Evolutionary conservation across 2,329 filamentous ascomycete species (phyloP).

Genomic region (Ophiostoma angusticollis): DNA sequence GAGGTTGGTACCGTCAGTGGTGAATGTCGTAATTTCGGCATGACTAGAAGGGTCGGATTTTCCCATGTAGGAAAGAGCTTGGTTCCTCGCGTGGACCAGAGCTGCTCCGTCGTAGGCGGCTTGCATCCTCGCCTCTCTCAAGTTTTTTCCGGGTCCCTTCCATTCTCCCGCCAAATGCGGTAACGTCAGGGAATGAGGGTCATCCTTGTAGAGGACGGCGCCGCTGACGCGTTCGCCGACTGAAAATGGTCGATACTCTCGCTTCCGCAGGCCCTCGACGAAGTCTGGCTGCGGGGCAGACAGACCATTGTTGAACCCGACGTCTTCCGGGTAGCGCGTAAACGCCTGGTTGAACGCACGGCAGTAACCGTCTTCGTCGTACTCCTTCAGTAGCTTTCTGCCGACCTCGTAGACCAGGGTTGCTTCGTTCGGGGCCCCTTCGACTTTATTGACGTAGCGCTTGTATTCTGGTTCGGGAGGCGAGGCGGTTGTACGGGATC

Average conservation of each 20-base stretch:
- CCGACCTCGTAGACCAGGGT: conserved; percentile 10
- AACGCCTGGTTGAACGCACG: conserved; percentile 12
- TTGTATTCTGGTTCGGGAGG: conserved; percentile 11
- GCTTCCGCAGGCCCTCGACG: conserved; percentile 16
- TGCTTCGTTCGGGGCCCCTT: conserved; percentile 10
- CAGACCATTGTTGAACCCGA: conserved; percentile 18
- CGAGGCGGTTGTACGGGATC: conserved; percentile 8
- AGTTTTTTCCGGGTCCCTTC: conserved; percentile 10
- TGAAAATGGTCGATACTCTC: conserved; percentile 8
- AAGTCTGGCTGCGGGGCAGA: conserved; percentile 20
- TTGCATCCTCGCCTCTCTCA: conserved; percentile 8
- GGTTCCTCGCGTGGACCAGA: conserved; percentile 17
- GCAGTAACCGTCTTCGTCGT: conserved; percentile 7
- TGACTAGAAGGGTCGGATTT: conserved; percentile 12
- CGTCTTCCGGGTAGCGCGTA: conserved; percentile 16
- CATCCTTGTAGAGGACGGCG: conserved; percentile 13
- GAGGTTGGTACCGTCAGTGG: conserved; percentile 16
- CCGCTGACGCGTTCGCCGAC: conserved; percentile 9
- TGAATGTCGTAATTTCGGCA: conserved; percentile 17
- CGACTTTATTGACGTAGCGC: conserved; percentile 9
- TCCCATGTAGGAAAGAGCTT: conserved; percentile 15
- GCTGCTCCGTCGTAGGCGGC: conserved; percentile 17
- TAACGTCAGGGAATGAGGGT: conserved; percentile 15
- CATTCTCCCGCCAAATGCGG: conserved; percentile 20
- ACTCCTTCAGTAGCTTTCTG: conserved; percentile 13